Percentiles rank a stretch among this genome's conserved stretches.
phyloP scores from a whole-genome alignment of 1,284 basidiomycete genomes.

The Boletus putidus region DNA sequence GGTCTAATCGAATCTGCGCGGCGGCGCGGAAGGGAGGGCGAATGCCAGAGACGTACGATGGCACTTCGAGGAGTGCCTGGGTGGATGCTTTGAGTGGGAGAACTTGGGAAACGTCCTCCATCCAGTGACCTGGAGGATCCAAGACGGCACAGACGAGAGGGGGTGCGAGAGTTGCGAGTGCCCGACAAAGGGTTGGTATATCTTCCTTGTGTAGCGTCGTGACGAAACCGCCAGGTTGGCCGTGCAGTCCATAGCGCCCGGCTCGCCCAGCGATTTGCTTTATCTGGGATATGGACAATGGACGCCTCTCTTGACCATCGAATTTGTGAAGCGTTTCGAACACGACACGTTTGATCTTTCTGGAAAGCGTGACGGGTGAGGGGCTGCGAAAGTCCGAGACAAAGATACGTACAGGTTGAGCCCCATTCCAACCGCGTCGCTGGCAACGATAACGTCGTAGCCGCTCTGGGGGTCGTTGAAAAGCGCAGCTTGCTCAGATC shows the following conservation, averaged over 20 bases:
- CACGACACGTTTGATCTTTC: slow-evolving; percentile 90
- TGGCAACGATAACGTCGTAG: slow-evolving; percentile 75
- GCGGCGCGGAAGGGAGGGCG: slow-evolving; percentile 49
- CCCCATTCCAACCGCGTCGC: slow-evolving; percentile 85
- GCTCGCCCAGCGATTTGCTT: slow-evolving; percentile 98
- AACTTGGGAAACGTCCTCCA: slow-evolving; percentile 33
- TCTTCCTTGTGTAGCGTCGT: slow-evolving; percentile 74
- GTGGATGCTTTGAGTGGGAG: slow-evolving; percentile 45
- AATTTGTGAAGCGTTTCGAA: slow-evolving; percentile 81
- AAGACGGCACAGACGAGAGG: slow-evolving; percentile 41
- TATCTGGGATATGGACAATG: slow-evolving; percentile 76
- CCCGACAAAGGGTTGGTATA: slow-evolving; percentile 58
- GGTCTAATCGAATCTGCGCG: slow-evolving; percentile 31
- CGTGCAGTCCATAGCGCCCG: slow-evolving; percentile 83
- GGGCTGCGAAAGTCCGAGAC: neutral
- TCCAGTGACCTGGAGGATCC: slow-evolving; percentile 29
- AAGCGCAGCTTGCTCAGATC: slow-evolving; percentile 73
- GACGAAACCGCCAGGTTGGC: slow-evolving; percentile 58
- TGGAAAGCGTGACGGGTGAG: slow-evolving; percentile 36
- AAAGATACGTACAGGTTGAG: slow-evolving; percentile 64
- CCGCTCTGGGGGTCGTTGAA: slow-evolving; percentile 70
- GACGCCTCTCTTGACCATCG: slow-evolving; percentile 55
- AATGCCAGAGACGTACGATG: slow-evolving; percentile 50
- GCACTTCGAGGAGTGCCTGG: slow-evolving; percentile 46
- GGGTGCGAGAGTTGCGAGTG: slow-evolving; percentile 43